These are phyloP conservation scores for Carex kokanica DNA, from an alignment of 176 grass and related monocot species.

Conservation along the genomic window DNA sequence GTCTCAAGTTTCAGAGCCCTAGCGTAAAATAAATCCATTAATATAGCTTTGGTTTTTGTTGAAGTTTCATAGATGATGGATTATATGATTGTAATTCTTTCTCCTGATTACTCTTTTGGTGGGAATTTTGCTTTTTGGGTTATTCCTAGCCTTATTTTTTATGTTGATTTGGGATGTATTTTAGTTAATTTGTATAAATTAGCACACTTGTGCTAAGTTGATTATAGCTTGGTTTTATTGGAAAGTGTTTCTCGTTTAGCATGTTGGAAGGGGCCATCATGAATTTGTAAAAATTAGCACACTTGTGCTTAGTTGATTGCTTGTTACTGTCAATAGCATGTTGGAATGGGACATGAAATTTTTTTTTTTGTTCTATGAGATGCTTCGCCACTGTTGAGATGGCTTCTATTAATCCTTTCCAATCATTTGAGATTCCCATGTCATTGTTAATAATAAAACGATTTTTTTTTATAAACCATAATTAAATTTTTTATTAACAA, in stretches of 20 bases:
- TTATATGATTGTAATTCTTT: background rate
- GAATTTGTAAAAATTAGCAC: background rate
- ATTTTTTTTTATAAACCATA: no score
- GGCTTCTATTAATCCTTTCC: background rate
- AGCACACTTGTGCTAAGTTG: background rate
- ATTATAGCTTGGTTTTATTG: slow-evolving; percentile 5
- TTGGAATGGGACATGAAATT: background rate
- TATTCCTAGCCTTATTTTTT: slow-evolving; percentile 52
- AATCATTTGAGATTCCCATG: background rate
- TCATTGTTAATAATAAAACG: background rate
- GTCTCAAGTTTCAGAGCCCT: background rate
- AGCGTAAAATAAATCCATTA: background rate
- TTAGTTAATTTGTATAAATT: slow-evolving; percentile 33
- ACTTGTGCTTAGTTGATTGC: background rate
- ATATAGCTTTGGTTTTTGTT: background rate
- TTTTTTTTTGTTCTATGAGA: no score
- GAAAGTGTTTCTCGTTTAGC: background rate
- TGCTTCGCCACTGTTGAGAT: background rate
- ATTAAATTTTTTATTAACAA: no score
- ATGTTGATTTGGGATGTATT: slow-evolving; percentile 37
- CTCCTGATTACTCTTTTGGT: slow-evolving; percentile 8
- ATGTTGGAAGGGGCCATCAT: background rate
- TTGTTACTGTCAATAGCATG: no score
- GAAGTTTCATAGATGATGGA: background rate
- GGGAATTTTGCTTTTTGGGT: slow-evolving; percentile 71